Evolutionary conservation across 1,284 basidiomycete species (phyloP), one percentile per base, ranked within the genome.

Genomic region (Heterobasidion parviporum): DNA sequence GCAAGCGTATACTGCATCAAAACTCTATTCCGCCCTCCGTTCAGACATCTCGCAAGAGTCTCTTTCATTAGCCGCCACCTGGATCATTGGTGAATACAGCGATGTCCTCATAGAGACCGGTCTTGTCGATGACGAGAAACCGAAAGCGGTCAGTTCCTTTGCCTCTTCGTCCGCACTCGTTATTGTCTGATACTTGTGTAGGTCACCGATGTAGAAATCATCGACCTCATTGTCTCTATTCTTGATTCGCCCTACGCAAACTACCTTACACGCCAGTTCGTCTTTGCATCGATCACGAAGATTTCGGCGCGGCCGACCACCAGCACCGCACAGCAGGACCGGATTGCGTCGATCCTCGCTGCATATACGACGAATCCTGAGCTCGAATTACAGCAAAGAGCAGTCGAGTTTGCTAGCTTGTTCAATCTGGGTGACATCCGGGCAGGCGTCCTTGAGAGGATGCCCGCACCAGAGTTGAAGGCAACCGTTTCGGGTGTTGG

Each of bases 401-500:
- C 94, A 0, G 93, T 99, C 8, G 97, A 99, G 71, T 98, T 95
- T 69, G 89, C 89, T 0, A 91, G 83, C 64, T 69, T 99, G 60
- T 89, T 94, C 65, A 79, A 75, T 38, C 68, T 89, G 15, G 83
- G 82, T 18, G 88, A 93, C 46, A 76, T 95, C 36, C 81, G 87
- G 56, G 81, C 83, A n/a, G 97, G 94, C 49, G 94, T 99, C 0
- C 72, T 99, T 57, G 97, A 99, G 74, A 83, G 94, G 56, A 99
- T 99, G 97, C 97, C 97, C 7, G 91, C 94, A 6, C 97, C 97
- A 2, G 96, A 99, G 70, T 75, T 99, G 64, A 95, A 93, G 71
- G 87, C 90, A 20, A 96, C 94, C 3, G 90, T 98, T 4, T 89
- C 95, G 79, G 94, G 92, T 53, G 82, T 89, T 57, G 89, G 90